Evolutionary conservation across 2,329 filamentous ascomycete genomes (phyloP), one percentile per base, ranked within the genome.

Genomic region (Acarospora socialis): DNA sequence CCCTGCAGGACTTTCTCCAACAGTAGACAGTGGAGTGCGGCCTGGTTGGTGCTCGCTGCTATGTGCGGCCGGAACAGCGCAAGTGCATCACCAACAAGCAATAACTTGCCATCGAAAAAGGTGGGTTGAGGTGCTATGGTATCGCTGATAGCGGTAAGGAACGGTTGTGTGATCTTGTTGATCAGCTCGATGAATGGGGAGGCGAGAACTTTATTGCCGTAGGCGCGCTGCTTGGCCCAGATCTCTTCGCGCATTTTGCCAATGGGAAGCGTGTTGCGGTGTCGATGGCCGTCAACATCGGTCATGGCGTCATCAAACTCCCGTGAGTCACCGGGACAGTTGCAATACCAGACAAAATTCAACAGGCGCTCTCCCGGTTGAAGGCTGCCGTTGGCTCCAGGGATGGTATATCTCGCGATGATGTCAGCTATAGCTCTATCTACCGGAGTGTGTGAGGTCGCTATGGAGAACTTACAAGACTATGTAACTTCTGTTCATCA

Each of bases 341-440:
- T 60, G 32, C 46, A 53, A 45, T 66, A 67, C 51, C 59, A 64
- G 1, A 66, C 57, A 38, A 54, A 64, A 35, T 65, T 66, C 39
- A 65, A 49, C 3, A 61, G 52, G 7, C 60, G 53, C 15, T 58
- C 43, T 4, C 56, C 59, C 0, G 49, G 44, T 19, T 49, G 45
- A 4, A 60, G 47, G 1, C 47, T 50, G 2, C 60, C 61, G 17
- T 57, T 44, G 9, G 53, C 46, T 1, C 57, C 56, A 1, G 61
- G 62, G n/a, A 66, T 62, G 4, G 57, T 44, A 38, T 65, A 65
- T 9, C 45, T 47, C n/a, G n/a, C n/a, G n/a, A n/a, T 18, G 16
- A 6, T 12, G 30, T 8, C 8, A 16, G 30, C 13, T n/a, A 23
- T n/a, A n/a, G n/a, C n/a, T n/a, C n/a, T n/a, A n/a, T n/a, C n/a